These are phyloP conservation scores for Macrophomina pseudophaseolina DNA, from an alignment of 2,329 filamentous ascomycete species.

Conservation along the genomic window DNA sequence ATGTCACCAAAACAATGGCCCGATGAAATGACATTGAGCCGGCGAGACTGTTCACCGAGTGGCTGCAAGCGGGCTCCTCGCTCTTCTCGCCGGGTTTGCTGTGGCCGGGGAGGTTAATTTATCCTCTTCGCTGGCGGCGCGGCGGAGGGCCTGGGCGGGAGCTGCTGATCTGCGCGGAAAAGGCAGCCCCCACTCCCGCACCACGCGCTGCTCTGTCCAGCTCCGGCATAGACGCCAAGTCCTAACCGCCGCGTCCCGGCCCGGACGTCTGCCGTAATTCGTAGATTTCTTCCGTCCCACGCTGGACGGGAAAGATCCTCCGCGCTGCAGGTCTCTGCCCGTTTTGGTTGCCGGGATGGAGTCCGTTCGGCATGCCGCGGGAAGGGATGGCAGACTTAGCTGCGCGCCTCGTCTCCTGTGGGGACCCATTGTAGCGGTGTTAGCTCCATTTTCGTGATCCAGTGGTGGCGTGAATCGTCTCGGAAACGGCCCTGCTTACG, in stretches of 20 bases:
- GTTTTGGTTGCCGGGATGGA: background rate
- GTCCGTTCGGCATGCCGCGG: background rate
- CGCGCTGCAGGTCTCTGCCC: background rate
- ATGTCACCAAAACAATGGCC: no score
- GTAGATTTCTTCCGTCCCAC: background rate
- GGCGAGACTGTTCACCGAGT: background rate
- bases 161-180: slow-evolving; percentile 8
- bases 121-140: slow-evolving; percentile 9
- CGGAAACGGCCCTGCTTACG: background rate
- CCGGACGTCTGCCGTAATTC: background rate
- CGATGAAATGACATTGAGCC: background rate
- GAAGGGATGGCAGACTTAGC: no score
- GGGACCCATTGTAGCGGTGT: background rate
- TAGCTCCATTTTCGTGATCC: slow-evolving; percentile 1
- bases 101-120: background rate
- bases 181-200: background rate
- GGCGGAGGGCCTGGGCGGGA: background rate
- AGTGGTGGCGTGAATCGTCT: slow-evolving; percentile 1
- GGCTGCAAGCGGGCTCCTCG: background rate
- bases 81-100: background rate
- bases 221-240: slow-evolving; percentile 6
- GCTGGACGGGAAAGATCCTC: background rate
- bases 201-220: background rate
- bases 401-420: background rate
- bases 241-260: background rate